Evolutionary conservation across 805 yeast species (phyloP).

Genomic region (Pichia membranifaciens): DNA sequence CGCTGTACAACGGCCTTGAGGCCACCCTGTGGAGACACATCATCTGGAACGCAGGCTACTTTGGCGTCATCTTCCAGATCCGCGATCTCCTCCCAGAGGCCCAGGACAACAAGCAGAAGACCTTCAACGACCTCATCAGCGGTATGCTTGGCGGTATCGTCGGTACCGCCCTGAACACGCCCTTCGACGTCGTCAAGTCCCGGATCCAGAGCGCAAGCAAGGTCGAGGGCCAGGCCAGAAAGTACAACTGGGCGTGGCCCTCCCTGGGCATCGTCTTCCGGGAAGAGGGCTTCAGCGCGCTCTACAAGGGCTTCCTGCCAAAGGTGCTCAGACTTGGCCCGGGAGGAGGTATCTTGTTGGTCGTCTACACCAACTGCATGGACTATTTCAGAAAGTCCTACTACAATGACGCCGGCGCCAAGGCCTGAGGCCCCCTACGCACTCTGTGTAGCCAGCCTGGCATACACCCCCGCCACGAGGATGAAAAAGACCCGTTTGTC

Average conservation of each 20-base stretch:
- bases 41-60: conserved; percentile 96
- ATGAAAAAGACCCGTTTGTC: no score
- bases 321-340: conserved; percentile 97
- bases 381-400: conserved; percentile 76
- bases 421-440: no score
- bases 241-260: conserved; percentile 90
- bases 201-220: conserved; percentile 77
- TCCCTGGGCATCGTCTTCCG: conserved; percentile 63
- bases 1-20: conserved; percentile 90
- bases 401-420: conserved; percentile 17
- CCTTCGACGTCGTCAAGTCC: conserved; percentile 95
- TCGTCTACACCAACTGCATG: conserved; percentile 93
- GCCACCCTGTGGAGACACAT: conserved; percentile 97
- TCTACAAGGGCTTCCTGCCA: conserved; percentile 95
- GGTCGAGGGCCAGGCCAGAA: conserved; percentile 69
- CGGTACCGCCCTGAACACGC: conserved; percentile 93
- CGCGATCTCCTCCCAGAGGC: conserved; percentile 76
- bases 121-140: conserved; percentile 79
- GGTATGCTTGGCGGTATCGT: conserved; percentile 97
- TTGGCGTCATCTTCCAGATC: conserved; percentile 89
- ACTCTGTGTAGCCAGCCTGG: no score
- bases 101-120: conserved; percentile 62
- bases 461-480: no score
- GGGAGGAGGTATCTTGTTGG: conserved; percentile 97
- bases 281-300: conserved; percentile 90